Base-by-base conservation (phyloP, 2,329 filamentous ascomycete species). In the Bisporella sp. region DNA sequence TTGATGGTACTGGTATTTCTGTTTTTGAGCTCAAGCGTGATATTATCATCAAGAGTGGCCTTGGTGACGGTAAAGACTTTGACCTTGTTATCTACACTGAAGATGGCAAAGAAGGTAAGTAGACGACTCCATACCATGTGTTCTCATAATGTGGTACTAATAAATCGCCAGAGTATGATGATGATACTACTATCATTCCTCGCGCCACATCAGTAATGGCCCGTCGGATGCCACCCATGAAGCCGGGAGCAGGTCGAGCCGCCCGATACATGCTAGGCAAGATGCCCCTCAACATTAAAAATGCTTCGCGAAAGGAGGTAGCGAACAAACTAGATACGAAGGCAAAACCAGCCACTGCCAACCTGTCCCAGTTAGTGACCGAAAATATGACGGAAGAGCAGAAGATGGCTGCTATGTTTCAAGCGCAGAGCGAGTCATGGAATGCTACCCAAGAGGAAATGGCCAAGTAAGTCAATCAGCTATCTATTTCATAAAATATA, bases 21-120 rank as follows among this genome's bases (percentile, higher is more conserved):
- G 93, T 97, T 57, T 99, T 97, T 72, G 95, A 99, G 68, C 78
- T 99, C 66, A 99, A 99, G 75, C 87, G 92, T 74, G 93, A 97
- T 73, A 99, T 99, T 65, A 99, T 99, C 74, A 84, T 81, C 69
- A 88, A 92, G 69, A 95, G 89, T 70, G 89, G 89, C 54, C 79
- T 99, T 59, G 93, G 93, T 60, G 92, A 97, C 71, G 93, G 93
- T 55, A 89, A 88, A 59, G 93, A 99, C 68, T 96, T 97, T 68
- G 92, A 99, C 70, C 81, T 99, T 48, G 85, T 89, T 58, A 95
- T 99, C 60, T 96, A 90, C 71, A 88, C 89, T 56, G 89, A 96
- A 66, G 91, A 97, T 69, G 87, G 84, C 58, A 88, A 83, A 67
- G 89, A 96, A 80, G 88, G 89, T 93, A 77, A 76, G 81, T 69